These are phyloP conservation scores for Pseudogymnoascus sp. DNA, from an alignment of 2,329 filamentous ascomycete species.

Conservation along the genomic window DNA sequence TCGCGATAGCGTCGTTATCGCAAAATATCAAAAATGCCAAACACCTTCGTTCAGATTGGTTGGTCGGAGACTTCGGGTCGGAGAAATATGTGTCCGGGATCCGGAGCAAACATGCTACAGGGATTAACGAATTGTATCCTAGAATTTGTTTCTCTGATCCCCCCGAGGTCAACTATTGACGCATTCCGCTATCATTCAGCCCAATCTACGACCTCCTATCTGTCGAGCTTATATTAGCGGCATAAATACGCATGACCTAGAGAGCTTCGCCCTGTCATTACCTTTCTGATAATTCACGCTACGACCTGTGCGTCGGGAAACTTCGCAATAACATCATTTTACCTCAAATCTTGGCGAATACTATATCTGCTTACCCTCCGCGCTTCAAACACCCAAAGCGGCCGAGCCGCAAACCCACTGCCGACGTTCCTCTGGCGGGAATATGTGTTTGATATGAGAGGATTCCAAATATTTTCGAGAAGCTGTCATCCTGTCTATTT, in stretches of 20 bases:
- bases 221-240: conserved; percentile 5
- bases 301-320: conserved; percentile 1
- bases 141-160: conserved; percentile 9
- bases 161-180: conserved; percentile 6
- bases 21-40: conserved; percentile 4
- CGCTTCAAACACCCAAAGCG: conserved; percentile 4
- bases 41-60: conserved; percentile 6
- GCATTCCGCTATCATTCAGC: background rate
- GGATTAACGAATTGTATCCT: conserved; percentile 6
- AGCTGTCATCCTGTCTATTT: conserved; percentile 37
- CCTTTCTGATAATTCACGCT: background rate
- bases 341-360: conserved; percentile 3
- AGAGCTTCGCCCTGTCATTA: conserved; percentile 3
- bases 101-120: background rate
- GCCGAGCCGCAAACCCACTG: conserved; percentile 13
- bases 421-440: conserved; percentile 16
- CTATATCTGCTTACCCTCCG: background rate
- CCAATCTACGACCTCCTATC: background rate
- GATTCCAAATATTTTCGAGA: conserved; percentile 24
- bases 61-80: background rate
- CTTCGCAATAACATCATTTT: conserved; percentile 7
- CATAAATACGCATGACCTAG: background rate
- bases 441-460: conserved; percentile 29
- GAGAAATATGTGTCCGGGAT: background rate
- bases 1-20: conserved; percentile 5